Evolutionary conservation across 2,329 filamentous ascomycete genomes (phyloP).

Genomic region (Apiospora aurea): DNA sequence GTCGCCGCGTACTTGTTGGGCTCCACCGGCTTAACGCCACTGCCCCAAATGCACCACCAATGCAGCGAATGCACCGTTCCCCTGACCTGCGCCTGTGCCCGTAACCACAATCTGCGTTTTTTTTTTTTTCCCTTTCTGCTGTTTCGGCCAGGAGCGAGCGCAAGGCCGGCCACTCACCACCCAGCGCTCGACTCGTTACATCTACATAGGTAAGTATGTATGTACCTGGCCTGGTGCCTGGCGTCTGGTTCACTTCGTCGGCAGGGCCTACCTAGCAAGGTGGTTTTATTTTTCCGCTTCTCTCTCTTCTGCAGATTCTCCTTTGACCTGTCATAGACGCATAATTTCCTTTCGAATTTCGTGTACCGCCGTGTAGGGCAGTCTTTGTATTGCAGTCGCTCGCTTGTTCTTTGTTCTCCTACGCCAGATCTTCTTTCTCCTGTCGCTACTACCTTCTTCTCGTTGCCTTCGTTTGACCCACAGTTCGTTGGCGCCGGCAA

Average conservation of each 20-base stretch:
- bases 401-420: constrained; percentile 16
- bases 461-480: constrained; percentile 17
- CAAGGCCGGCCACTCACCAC: background rate
- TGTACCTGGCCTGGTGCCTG: background rate
- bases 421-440: background rate
- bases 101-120: constrained; percentile 7
- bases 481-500: constrained; percentile 17
- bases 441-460: constrained; percentile 3
- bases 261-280: background rate
- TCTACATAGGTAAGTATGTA: too few species aligned
- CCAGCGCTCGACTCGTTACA: background rate
- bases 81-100: background rate
- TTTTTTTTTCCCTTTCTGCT: too few species aligned
- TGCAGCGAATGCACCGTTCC: constrained; percentile 18
- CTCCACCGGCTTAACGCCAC: constrained; percentile 3
- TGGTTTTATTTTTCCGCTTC: background rate
- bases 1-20: constrained; percentile 2
- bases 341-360: background rate
- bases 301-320: background rate
- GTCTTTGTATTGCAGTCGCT: constrained; percentile 7
- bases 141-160: constrained; percentile 3
- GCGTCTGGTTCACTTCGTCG: background rate
- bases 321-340: background rate
- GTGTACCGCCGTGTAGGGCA: background rate
- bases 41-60: constrained; percentile 15